Evolutionary conservation across 352 stramenopile species (phyloP), one percentile per base, ranked within the genome.

Genomic region (Pythium rhizo-oryzae): DNA sequence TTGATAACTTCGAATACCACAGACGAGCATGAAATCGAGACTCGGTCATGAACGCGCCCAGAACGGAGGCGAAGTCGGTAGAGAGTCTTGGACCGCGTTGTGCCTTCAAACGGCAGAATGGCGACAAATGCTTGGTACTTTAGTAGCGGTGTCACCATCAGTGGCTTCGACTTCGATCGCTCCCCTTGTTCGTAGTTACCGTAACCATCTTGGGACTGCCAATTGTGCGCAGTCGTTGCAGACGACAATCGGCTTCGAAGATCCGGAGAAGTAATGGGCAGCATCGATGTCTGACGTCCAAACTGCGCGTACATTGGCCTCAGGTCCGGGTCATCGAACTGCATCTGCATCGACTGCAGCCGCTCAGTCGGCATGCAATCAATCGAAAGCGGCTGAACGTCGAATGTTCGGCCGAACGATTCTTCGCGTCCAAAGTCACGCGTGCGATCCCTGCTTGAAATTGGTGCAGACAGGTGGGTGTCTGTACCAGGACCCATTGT

Each of bases 1-100:
- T 96, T 96, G 69, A 96, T 94, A 35, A 96, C 89, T 76, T 96
- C 89, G 47, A 95, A 95, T 28, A 96, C 82, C 15, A 96, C 75
- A 1, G 83, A 91, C 64, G 89, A 87, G 66, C 86, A 94, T 1
- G 77, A 76, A 9, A 93, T 67, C 1, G 74, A 87, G 28, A 96
- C 73, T 1, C 74, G 75, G 56, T 96, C 89, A 57, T 94, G 85
- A 13, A 95, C 78, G 25, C 84, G 77, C 12, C 85, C 85, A 41
- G 89, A 71, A n/a, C 87, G 85, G 41, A 94, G 66, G 13, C 84
- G 86, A 8, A 82, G 70, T 21, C 79, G 81, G 51, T 90, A 93
- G 41, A 93, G 77, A 15, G 74, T 90, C 37, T 70, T 81, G 1
- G 73, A 72, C 0, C 78, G 77, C 11, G 62, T 37, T 39, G 81